Evolutionary conservation across 108 stramenopile genomes (phyloP), one percentile per base, ranked within the genome.

Genomic region (Discostella stelligeroides): DNA sequence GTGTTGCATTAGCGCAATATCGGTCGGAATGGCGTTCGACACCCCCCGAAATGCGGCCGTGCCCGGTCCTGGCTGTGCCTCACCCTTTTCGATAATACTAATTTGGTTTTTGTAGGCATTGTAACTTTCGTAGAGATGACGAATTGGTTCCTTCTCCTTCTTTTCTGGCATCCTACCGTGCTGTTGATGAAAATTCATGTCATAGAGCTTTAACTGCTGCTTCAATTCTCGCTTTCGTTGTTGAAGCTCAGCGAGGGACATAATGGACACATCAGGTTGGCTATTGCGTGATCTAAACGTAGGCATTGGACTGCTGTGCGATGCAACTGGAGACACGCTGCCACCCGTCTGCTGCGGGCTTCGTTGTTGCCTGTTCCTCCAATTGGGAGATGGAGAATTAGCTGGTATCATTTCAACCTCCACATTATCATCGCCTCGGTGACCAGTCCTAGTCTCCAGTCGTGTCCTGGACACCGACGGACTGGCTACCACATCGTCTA

Each of bases 81-180:
- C 81, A 49, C 89, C 88, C 61, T 81, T 70, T 73, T 92, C 93
- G 61, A 92, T 78, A 15, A 65, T 39, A 43, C 65, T 82, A 29
- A 95, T 91, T 62, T 81, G 86, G 59, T 80, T 85, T 79, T 98
- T 98, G 67, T 95, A 75, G 18, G 83, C 76, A 72, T 98, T 97
- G 80, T 98, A 98, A 42, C 80, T 73, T 73, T 98, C 98, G 66
- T 98, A 98, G 18, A 97, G 72, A 64, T 95, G 92, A 27, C 98
- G 88, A 59, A 98, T 98, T n/a, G 98, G 97, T 68, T 98, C 98
- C 81, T 98, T 98, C 60, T 98, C 98, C 21, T 88, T 86, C 82
- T 97, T 96, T 7, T 86, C 85, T 0, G 98, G 98, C 96, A 94
- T 93, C 42, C 97, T 83, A 12, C 93, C 94, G 59, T 96, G 88